Base-by-base conservation (phyloP, 2,329 filamentous ascomycete species). In the Trichoderma koningiopsis region DNA sequence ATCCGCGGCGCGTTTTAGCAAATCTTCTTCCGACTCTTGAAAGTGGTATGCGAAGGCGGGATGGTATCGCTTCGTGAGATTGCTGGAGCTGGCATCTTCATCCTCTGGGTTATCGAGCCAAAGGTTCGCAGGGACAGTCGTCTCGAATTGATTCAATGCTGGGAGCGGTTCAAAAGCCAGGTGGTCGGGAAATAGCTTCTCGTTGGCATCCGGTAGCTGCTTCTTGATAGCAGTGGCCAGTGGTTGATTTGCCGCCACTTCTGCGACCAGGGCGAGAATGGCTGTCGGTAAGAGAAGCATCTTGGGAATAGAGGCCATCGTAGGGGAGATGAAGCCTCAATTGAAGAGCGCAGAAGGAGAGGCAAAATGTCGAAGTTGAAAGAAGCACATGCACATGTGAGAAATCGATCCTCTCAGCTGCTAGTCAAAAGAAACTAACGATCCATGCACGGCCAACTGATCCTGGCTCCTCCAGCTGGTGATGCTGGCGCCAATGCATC, bases 181-280 rank as follows among this genome's bases (percentile, higher is more conserved):
- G 77, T 93, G 91, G 56, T 92, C 86, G 68, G 89, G 82, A 73
- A 89, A 87, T 76, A 95, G 90, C 84, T 93, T 96, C 76, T 92
- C 90, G 70, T 87, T 87, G 61, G 88, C 86, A 75, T 93, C 89
- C 5, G 84, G 83, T 58, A 88, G 84, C 87, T 94, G 92, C 76
- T 94, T 94, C 76, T 87, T 87, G 67, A 94, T 84, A 0, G 87
- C 91, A 1, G 87, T 85, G 0, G 91, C 91, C 6, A 79, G 73
- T 22, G 70, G 70, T 62, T 76, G 76, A 33, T 78, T 77, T 37
- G 81, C 80, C 2, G 77, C 68, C 71, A 77, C 73, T n/a, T 76
- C 76, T 2, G 81, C 76, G 56, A 85, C 73, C 29, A 87, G 79
- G 19, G 84, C 76, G 55, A 86, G 79, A 53, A 86, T 75, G n/a